Evolutionary conservation across 2,329 filamentous ascomycete genomes (phyloP), one percentile per base, ranked within the genome.

Genomic region (Stagonosporopsis vannaccii): DNA sequence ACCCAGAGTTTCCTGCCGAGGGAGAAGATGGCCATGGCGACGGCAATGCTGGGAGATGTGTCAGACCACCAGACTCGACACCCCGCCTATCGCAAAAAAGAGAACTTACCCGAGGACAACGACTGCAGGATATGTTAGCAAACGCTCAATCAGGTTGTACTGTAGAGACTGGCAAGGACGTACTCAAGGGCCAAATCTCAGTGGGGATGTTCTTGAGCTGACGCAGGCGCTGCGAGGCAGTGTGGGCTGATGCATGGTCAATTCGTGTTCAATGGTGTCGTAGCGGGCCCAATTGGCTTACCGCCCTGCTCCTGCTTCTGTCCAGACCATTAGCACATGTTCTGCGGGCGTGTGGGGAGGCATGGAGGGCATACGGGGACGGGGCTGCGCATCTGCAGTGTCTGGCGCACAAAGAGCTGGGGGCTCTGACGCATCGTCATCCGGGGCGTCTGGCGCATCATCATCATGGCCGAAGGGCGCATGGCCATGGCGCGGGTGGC

Each of bases 101-200:
- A 39, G 44, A 48, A 62, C 91, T 77, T 93, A 94, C 81, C 83
- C 86, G 73, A 98, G 88, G 79, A 98, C 95, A 69, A 95, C 81
- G 78, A 90, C 92, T 95, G 66, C 61, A 42, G 55, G 51, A 44
- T 6, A 46, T 55, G 59, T 70, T 59, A 73, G 65, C 53, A 46
- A 40, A 25, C 26, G 42, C 59, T 54, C 19, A 46, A 28, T 26
- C 25, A 26, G 25, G 6, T 40, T 26, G 35, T 19, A 35, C 23
- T 25, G 1, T 19, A n/a, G 20, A 45, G n/a, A 41, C 20, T 6
- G 28, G 11, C 32, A 19, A 25, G 7, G 23, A 81, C 87, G 78
- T 88, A 96, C 93, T 93, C 71, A 99, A 89, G 74, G 95, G 95
- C 70, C 93, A 87, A 85, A 99, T 85, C 85, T 99, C 95, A 69